Base-by-base conservation (phyloP, 345 rosid species). In the Corymbia maculata region DNA sequence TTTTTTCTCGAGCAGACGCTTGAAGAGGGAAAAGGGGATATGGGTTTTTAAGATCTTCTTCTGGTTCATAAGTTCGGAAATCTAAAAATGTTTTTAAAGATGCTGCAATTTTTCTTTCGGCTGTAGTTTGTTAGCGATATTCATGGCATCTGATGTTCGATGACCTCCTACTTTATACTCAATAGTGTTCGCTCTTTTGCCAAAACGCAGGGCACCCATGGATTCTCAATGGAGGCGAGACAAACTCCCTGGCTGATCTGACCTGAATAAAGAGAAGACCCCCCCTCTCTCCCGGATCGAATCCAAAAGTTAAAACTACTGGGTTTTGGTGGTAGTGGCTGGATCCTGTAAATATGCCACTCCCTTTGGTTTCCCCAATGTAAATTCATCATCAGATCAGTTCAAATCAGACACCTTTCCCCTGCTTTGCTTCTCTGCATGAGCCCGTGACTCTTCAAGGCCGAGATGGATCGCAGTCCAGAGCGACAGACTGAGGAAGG, bases 171-270 rank as follows among this genome's bases (percentile, higher is more conserved):
- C 70, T 28, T 45, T 22, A 36, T 49, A n/a, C 42, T 51, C 42
- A 84, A 2, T 44, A 85, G 64, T 51, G 45, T 21, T 22, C 88
- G 22, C 7, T 52, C 47, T 24, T 44, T 36, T 57, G n/a, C 17
- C 47, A 14, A 51, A 80, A 24, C 87, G 89, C 95, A 95, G 98
- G 94, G 88, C 97, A 95, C 28, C 97, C 96, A 47, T 95, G 98
- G 98, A 94, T 95, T 64, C 86, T 92, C 52, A 90, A 88, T 79
- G 93, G 88, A 85, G 97, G 97, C 59, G 95, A 93, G 89, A 86
- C 95, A 66, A 87, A 86, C 64, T 86, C 93, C 55, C 82, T 87
- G 51, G 87, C 87, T 90, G 92, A 92, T 79, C 17, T 75, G 84
- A 87, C 52, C 51, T 86, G 53, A 16, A 30, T 52, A 52, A 55